These are phyloP conservation scores for Helotiales sp. DNA, from an alignment of 2,329 filamentous ascomycete genomes.

Conservation along the genomic window DNA sequence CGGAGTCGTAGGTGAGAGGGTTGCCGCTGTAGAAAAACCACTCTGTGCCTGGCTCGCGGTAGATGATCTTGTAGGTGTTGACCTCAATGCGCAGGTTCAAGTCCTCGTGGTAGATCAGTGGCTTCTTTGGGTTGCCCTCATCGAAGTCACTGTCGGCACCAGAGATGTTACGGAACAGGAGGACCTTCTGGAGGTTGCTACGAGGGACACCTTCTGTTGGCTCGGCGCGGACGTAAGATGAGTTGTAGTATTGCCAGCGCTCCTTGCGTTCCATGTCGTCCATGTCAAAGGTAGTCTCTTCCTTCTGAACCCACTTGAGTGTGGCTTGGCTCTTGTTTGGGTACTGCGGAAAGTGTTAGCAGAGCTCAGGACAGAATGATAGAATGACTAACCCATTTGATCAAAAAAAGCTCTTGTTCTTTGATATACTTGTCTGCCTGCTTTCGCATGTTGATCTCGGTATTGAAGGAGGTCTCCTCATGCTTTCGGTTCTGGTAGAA, in stretches of 20 bases:
- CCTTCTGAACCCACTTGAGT: slow-evolving; percentile 71
- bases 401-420: slow-evolving; percentile 88
- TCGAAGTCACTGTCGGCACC: slow-evolving; percentile 65
- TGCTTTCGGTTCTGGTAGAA: slow-evolving; percentile 82
- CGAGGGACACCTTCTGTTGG: slow-evolving; percentile 80
- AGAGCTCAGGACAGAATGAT: neutral
- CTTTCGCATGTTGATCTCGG: slow-evolving; percentile 88
- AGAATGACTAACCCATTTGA: slow-evolving; percentile 79
- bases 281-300: slow-evolving; percentile 80
- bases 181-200: slow-evolving; percentile 67
- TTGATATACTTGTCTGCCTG: slow-evolving; percentile 92
- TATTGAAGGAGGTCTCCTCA: slow-evolving; percentile 86
- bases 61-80: slow-evolving; percentile 80
- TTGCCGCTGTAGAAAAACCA: slow-evolving; percentile 65
- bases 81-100: slow-evolving; percentile 76
- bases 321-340: slow-evolving; percentile 71
- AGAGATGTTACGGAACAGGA: slow-evolving; percentile 74
- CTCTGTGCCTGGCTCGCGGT: slow-evolving; percentile 71
- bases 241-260: slow-evolving; percentile 94
- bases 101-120: slow-evolving; percentile 68
- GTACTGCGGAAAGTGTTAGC: slow-evolving; percentile 50
- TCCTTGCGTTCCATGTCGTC: slow-evolving; percentile 85
- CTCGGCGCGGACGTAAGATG: slow-evolving; percentile 86
- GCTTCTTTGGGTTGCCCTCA: slow-evolving; percentile 63
- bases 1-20: slow-evolving; percentile 45